A percentile compares a stretch with the other conserved stretches of the same genome.
These are phyloP conservation scores for Naganishia friedmannii DNA, from an alignment of 768 basidiomycete species.

Conservation along the genomic window DNA sequence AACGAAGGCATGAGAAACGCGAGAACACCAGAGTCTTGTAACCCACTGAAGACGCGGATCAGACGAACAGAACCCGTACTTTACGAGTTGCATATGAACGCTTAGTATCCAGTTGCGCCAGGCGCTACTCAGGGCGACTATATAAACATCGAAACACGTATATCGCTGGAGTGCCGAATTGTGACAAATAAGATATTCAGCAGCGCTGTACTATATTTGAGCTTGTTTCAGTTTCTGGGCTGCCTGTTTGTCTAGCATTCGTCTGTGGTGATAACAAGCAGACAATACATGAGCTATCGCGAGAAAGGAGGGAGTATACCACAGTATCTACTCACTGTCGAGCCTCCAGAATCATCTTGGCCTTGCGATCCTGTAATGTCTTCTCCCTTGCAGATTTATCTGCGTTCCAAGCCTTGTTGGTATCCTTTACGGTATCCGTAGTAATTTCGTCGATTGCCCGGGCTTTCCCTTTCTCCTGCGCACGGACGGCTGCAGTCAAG, in stretches of 20 bases:
- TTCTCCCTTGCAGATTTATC: conserved; percentile 21
- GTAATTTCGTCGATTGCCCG: not conserved
- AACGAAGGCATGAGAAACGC: not conserved
- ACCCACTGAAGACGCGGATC: no score
- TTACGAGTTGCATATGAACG: not conserved
- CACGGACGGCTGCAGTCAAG: conserved; percentile 27
- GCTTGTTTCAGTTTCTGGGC: conserved; percentile 2
- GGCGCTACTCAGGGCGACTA: not conserved
- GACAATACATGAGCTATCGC: not conserved
- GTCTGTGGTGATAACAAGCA: not conserved
- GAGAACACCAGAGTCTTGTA: no score
- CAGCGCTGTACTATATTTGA: not conserved
- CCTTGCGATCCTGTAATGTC: conserved; percentile 21
- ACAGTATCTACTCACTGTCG: conserved; percentile 13
- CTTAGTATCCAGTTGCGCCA: not conserved
- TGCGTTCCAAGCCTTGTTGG: conserved; percentile 17
- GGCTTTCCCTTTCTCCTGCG: conserved; percentile 18
- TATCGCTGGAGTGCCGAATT: not conserved
- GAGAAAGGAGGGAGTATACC: not conserved
- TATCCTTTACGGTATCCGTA: not conserved
- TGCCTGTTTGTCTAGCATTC: not conserved
- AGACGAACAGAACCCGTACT: not conserved
- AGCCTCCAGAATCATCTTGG: conserved; percentile 24
- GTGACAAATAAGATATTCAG: not conserved
- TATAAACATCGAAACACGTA: not conserved